These are phyloP conservation scores for Calonectria hongkongensis DNA, from an alignment of 2,329 filamentous ascomycete genomes.

Conservation along the genomic window DNA sequence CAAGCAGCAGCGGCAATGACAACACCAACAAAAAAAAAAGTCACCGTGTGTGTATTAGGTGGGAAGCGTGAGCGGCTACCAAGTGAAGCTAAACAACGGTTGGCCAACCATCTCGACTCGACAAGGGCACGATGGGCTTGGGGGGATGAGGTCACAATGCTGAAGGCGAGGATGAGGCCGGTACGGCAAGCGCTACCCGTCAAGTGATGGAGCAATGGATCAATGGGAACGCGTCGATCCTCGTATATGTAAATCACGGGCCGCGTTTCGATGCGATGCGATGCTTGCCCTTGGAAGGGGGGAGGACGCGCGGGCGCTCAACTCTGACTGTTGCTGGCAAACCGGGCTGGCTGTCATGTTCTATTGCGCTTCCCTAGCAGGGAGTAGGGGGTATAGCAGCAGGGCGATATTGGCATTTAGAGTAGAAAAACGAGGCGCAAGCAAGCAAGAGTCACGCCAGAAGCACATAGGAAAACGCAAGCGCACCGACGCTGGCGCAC, in stretches of 20 bases:
- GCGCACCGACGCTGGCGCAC: constrained; percentile 17
- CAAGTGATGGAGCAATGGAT: not conserved
- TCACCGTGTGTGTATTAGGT: too few species aligned
- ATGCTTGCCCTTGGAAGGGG: constrained; percentile 3
- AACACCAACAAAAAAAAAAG: not conserved
- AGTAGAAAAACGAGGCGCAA: constrained; percentile 4
- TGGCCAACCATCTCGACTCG: constrained; percentile 3
- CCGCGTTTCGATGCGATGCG: constrained; percentile 14
- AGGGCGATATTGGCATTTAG: constrained; percentile 25
- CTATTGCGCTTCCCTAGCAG: not conserved
- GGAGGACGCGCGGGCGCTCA: too few species aligned
- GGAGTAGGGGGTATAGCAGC: constrained; percentile 25
- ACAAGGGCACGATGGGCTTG: constrained; percentile 19
- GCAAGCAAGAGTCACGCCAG: constrained; percentile 39
- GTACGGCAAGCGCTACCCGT: constrained; percentile 5
- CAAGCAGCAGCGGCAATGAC: not conserved
- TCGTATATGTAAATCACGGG: constrained; percentile 26
- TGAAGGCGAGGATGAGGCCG: constrained; percentile 7
- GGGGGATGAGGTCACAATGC: constrained; percentile 1
- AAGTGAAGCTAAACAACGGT: constrained; percentile 3
- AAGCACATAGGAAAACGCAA: constrained; percentile 21
- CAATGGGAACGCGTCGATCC: constrained; percentile 31
- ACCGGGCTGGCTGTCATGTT: constrained; percentile 9
- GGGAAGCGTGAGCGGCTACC: not conserved
- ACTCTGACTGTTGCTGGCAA: too few species aligned